Percentiles rank a stretch among this genome's conserved stretches.
Evolutionary conservation across 106 monocot species (phyloP).

Genomic region (Dendrobium huoshanense): DNA sequence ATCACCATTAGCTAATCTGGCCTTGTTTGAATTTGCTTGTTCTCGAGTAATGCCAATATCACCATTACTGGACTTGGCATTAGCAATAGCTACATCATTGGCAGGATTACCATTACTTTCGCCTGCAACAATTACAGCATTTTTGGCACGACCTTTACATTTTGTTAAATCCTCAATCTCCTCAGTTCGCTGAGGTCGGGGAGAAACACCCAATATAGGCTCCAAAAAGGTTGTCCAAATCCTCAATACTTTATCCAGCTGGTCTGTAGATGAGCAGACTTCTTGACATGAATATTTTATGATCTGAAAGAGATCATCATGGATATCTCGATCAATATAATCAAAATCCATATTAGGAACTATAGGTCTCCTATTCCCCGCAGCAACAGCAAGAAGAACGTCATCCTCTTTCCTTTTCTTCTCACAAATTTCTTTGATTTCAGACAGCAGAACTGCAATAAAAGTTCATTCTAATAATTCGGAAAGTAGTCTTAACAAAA

Average conservation of each 20-base stretch:
- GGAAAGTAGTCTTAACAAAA: not conserved
- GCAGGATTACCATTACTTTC: constrained; percentile 37
- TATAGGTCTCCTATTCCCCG: constrained; percentile 53
- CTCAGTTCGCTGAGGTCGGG: constrained; percentile 49
- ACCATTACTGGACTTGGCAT: constrained; percentile 39
- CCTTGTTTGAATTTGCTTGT: constrained; percentile 34
- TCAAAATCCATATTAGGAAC: constrained; percentile 68
- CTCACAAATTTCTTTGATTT: constrained; percentile 81
- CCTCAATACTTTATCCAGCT: constrained; percentile 58
- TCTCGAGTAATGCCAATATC: constrained; percentile 36
- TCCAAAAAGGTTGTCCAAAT: constrained; percentile 93
- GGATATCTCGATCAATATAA: constrained; percentile 53
- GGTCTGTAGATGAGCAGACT: constrained; percentile 62
- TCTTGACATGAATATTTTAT: constrained; percentile 79
- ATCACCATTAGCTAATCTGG: constrained; percentile 50
- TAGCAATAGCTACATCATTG: constrained; percentile 24
- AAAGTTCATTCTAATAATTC: not conserved
- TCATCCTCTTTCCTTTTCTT: constrained; percentile 74
- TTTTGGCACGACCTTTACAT: constrained; percentile 39
- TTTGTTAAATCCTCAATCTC: constrained; percentile 59
- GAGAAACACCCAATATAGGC: constrained; percentile 50
- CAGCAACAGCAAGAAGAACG: constrained; percentile 70
- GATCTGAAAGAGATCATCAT: constrained; percentile 66
- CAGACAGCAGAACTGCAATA: constrained; percentile 61
- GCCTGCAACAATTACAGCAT: constrained; percentile 12